Evolutionary conservation across 2,329 filamentous ascomycete species (phyloP).

Genomic region (Fusarium falciforme): DNA sequence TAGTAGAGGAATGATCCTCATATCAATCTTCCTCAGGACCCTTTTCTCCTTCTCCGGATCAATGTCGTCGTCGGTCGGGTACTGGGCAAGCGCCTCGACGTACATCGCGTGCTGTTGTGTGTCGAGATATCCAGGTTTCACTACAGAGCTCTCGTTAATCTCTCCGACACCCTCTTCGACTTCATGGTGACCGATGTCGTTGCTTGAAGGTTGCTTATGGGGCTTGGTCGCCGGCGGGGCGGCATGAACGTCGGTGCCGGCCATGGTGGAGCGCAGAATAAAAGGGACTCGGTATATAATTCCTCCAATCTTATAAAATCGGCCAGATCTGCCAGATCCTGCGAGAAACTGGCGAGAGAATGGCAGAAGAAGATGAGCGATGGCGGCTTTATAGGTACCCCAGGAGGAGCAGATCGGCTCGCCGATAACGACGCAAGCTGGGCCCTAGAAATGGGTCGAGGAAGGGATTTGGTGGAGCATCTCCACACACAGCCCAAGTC

Average conservation of each 20-base stretch:
- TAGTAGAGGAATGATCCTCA: conserved; percentile 51
- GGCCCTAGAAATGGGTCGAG: neutral
- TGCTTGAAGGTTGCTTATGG: neutral
- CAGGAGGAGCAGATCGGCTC: neutral
- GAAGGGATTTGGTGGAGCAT: neutral
- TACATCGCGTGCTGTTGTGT: conserved; percentile 46
- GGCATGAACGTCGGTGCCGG: neutral
- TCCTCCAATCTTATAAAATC: neutral
- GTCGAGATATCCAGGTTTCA: neutral
- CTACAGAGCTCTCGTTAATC: conserved; percentile 4
- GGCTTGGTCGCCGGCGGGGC: conserved; percentile 1
- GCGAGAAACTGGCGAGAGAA: neutral
- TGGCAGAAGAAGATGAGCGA: neutral
- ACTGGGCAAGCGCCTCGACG: conserved; percentile 49
- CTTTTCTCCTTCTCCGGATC: conserved; percentile 48
- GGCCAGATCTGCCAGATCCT: neutral
- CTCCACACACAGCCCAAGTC: neutral
- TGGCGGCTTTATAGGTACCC: neutral
- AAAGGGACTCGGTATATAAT: neutral
- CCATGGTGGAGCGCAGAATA: conserved; percentile 1
- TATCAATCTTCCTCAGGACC: conserved; percentile 52
- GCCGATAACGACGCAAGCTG: neutral
- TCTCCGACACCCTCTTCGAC: conserved; percentile 1
- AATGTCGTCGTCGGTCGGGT: conserved; percentile 53
- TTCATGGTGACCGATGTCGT: neutral